These are phyloP conservation scores for Chaetomium sp. DNA, from an alignment of 2,329 filamentous ascomycete genomes.

Conservation along the genomic window DNA sequence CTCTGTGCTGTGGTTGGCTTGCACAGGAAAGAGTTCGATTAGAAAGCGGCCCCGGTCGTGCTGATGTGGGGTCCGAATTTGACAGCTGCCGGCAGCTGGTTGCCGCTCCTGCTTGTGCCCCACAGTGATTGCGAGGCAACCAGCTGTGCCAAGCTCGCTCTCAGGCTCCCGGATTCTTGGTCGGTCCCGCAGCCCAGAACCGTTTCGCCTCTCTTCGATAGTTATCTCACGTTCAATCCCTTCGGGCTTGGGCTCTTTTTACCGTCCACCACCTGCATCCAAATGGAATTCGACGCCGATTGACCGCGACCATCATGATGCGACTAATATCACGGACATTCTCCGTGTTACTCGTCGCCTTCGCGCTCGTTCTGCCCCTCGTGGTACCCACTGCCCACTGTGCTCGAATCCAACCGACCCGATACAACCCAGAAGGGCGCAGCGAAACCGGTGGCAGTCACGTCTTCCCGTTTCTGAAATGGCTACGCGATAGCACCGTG, in stretches of 20 bases:
- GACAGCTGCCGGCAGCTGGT: no score
- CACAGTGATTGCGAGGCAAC: no score
- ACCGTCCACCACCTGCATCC: not conserved
- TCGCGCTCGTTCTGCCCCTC: conserved; percentile 10
- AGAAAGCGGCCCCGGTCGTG: no score
- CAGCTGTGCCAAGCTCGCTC: no score
- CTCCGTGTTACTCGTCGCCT: conserved; percentile 11
- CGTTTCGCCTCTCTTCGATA: not conserved
- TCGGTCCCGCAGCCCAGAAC: not conserved
- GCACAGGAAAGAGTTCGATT: no score
- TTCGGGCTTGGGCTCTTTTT: not conserved
- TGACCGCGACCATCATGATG: conserved; percentile 18
- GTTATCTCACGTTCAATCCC: not conserved
- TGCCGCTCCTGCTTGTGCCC: no score
- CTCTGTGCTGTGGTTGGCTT: no score
- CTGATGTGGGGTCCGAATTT: no score
- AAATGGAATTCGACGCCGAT: conserved; percentile 3
- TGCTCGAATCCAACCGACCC: conserved; percentile 15
- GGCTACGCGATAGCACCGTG: conserved; percentile 44
- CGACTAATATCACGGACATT: conserved; percentile 13
- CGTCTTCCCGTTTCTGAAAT: conserved; percentile 43
- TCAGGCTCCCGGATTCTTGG: no score
- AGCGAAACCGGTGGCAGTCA: conserved; percentile 12
- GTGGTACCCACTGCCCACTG: conserved; percentile 5
- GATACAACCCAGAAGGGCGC: conserved; percentile 14